Evolutionary conservation across 2,329 filamentous ascomycete species (phyloP).

Genomic region (Alternaria novae-zelandiae): DNA sequence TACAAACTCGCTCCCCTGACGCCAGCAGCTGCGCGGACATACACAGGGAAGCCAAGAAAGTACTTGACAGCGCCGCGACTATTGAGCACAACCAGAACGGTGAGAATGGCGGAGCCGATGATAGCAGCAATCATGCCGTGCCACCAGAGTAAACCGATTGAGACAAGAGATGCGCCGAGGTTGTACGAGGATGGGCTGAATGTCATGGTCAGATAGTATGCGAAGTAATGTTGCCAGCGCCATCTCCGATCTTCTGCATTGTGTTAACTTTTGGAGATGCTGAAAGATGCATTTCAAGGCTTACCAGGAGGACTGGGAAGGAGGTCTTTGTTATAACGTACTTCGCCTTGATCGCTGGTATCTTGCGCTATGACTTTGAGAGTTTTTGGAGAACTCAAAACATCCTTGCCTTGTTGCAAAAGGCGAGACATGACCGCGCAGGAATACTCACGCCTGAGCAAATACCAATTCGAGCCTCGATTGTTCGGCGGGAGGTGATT

Average conservation of each 20-base stretch:
- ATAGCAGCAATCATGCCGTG: conserved; percentile 26
- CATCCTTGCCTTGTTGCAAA: conserved; percentile 19
- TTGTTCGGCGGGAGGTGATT: neutral
- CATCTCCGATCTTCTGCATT: conserved; percentile 21
- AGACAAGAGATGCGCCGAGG: conserved; percentile 25
- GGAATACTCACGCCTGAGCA: neutral
- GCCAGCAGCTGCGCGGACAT: conserved; percentile 24
- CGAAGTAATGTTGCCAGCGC: conserved; percentile 31
- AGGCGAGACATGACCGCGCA: conserved; percentile 14
- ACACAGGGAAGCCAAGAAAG: conserved; percentile 27
- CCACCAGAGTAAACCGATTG: conserved; percentile 27
- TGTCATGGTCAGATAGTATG: conserved; percentile 26
- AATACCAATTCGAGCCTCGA: neutral
- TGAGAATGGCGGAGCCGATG: conserved; percentile 25
- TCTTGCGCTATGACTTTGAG: conserved; percentile 11
- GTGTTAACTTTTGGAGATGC: neutral
- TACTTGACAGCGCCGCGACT: conserved; percentile 28
- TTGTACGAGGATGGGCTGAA: conserved; percentile 28
- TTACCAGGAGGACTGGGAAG: conserved; percentile 26
- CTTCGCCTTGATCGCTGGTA: conserved; percentile 9
- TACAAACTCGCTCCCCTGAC: conserved; percentile 27
- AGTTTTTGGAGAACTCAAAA: conserved; percentile 38
- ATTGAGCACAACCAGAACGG: conserved; percentile 22
- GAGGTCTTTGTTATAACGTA: conserved; percentile 25
- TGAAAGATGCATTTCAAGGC: neutral